Base-by-base conservation (phyloP, 1,284 basidiomycete genomes). In the Agroathelia rolfsii region DNA sequence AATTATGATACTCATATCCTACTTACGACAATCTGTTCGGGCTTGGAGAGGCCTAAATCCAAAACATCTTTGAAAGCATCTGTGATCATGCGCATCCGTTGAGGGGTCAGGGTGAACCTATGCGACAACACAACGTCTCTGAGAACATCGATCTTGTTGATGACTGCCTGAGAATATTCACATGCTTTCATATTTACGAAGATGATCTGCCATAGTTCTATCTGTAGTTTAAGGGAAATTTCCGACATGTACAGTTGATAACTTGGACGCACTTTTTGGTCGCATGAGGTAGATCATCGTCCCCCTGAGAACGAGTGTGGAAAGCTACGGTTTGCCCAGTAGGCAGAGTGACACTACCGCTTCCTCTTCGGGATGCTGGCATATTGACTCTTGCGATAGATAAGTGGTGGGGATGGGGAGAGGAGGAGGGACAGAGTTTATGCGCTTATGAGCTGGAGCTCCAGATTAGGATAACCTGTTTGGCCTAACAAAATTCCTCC, bases 81-180 rank as follows among this genome's bases (percentile, higher is more conserved):
- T 17, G 93, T 90, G 53, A 99, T 97, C 76, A 92, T 94, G 37
- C 90, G 75, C 89, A 95, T 94, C 43, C 90, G 64, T 57, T 92
- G 89, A 10, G 92, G 87, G 2, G 88, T 92, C 41, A 96, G 62
- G 39, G 79, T 80, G 56, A 88, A 87, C 49, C 81, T 85, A 44
- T n/a, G n/a, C n/a, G n/a, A n/a, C n/a, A n/a, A n/a, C 14, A 40
- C 28, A 34, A 34, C 2, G 19, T 25, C n/a, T 17, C 28, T 27
- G 19, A 34, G 25, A 23, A 16, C 9, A 30, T 31, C 29, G 14
- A 23, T 14, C 5, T 23, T 12, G 21, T 20, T n/a, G 11, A 16
- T 12, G 15, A 8, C 8, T 9, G 9, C 28, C 13, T 17, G 12
- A 12, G 22, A 26, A 20, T 11, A 68, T 83, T 57, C 59, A 84